Evolutionary conservation across 2,329 filamentous ascomycete species (phyloP).

Genomic region (Cladosporium cucumerinum): DNA sequence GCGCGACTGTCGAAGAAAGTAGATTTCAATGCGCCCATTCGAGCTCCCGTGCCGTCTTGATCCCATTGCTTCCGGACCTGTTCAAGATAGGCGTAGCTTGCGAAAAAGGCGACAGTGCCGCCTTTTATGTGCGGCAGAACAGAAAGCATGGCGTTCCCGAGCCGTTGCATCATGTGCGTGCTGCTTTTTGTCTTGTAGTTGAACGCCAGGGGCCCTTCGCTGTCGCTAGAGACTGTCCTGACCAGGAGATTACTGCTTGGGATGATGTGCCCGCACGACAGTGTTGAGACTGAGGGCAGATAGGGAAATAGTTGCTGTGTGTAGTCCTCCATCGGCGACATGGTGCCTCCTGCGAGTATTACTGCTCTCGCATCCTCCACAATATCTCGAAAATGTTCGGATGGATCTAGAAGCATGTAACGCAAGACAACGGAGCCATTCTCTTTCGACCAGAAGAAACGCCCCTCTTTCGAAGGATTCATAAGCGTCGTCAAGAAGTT

Average conservation of each 20-base stretch:
- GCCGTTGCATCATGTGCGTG: conserved; percentile 62
- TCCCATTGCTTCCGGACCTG: conserved; percentile 55
- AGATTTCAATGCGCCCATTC: conserved; percentile 23
- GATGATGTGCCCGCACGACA: conserved; percentile 94
- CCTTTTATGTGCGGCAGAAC: conserved; percentile 75
- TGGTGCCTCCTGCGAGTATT: conserved; percentile 89
- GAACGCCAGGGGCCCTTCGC: conserved; percentile 68
- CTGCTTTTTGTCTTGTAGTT: conserved; percentile 75
- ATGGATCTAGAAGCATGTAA: conserved; percentile 87
- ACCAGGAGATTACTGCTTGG: conserved; percentile 77
- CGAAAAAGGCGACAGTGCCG: conserved; percentile 91
- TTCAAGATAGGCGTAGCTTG: conserved; percentile 87
- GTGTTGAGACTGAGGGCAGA: conserved; percentile 65
- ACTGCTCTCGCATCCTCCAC: conserved; percentile 81
- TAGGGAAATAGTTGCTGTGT: conserved; percentile 80
- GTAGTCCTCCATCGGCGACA: conserved; percentile 96
- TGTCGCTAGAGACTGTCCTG: conserved; percentile 59
- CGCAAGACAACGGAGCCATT: conserved; percentile 60
- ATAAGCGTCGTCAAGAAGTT: conserved; percentile 76
- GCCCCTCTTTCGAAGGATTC: conserved; percentile 70
- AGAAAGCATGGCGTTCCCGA: conserved; percentile 70
- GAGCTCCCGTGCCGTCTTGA: conserved; percentile 28
- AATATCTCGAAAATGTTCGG: conserved; percentile 84
- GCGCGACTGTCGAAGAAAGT: conserved; percentile 59
- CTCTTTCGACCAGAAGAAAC: conserved; percentile 54